These are phyloP conservation scores for Brassica carinata DNA, from an alignment of 345 rosid species.

Conservation along the genomic window DNA sequence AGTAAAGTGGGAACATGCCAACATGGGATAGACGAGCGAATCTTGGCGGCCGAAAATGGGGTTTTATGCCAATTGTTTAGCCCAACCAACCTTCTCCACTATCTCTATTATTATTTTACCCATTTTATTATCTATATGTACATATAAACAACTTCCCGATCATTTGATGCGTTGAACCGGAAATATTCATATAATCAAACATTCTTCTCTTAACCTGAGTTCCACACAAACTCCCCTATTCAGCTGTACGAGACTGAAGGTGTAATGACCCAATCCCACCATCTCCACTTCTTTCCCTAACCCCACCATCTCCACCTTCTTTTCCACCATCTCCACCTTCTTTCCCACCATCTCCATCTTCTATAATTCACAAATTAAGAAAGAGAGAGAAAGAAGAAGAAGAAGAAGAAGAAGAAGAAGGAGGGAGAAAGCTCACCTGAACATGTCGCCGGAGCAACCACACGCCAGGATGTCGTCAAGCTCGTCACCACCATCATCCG, in stretches of 20 bases:
- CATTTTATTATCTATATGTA: neutral
- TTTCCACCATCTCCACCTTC: no score
- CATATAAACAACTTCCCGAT: neutral
- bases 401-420: no score
- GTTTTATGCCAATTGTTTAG: slow-evolving; percentile 10
- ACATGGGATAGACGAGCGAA: slow-evolving; percentile 34
- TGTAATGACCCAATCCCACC: no score
- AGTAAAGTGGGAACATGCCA: slow-evolving; percentile 30
- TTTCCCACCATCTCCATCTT: no score
- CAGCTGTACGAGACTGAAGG: neutral
- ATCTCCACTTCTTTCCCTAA: no score
- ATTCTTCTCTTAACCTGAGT: neutral
- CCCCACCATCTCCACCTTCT: no score
- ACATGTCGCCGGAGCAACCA: no score
- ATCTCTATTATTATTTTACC: slow-evolving; percentile 20
- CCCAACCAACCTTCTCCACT: slow-evolving; percentile 28
- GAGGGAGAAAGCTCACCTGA: no score
- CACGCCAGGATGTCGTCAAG: no score
- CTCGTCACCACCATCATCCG: no score
- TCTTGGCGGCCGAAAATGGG: slow-evolving; percentile 34
- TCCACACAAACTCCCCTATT: neutral
- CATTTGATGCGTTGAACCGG: neutral
- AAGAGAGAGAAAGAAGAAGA: no score
- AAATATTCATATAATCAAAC: neutral
- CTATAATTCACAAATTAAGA: no score